Conservation (phyloP, 257 asterid genomes). For the Ilex aquifolium region DNA sequence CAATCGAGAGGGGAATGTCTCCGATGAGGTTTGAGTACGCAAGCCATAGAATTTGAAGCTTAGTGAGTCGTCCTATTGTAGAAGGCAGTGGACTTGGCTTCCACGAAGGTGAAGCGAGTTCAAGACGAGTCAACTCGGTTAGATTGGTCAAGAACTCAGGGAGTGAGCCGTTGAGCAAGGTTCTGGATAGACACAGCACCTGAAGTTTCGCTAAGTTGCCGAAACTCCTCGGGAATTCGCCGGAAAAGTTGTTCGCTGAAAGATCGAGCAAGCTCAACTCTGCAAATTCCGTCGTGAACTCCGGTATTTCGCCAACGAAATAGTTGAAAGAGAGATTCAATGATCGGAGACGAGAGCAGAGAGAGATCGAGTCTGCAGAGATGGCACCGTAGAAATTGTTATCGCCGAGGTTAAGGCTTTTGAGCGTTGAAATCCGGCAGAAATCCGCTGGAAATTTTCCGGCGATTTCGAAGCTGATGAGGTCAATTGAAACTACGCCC, state of each 20-base stretch:
- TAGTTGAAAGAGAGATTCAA: slow-evolving; percentile 44
- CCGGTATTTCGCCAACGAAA: slow-evolving; percentile 63
- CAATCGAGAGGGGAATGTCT: slow-evolving; percentile 54
- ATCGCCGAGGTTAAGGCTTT: slow-evolving; percentile 35
- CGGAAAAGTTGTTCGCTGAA: slow-evolving; percentile 52
- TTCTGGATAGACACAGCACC: slow-evolving; percentile 35
- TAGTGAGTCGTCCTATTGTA: slow-evolving; percentile 50
- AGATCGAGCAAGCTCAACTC: slow-evolving; percentile 50
- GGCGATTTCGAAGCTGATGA: slow-evolving; percentile 27
- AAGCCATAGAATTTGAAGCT: slow-evolving; percentile 41
- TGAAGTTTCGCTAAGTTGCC: slow-evolving; percentile 45
- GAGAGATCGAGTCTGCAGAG: slow-evolving; percentile 30
- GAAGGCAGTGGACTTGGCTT: slow-evolving; percentile 48
- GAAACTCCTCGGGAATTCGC: slow-evolving; percentile 57
- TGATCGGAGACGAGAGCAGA: slow-evolving; percentile 47
- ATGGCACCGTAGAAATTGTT: slow-evolving; percentile 46
- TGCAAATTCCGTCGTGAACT: slow-evolving; percentile 25
- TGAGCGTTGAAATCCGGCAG: slow-evolving; percentile 58
- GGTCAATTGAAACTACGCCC: slow-evolving; percentile 45
- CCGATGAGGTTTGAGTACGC: slow-evolving; percentile 40
- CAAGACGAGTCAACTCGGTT: slow-evolving; percentile 54
- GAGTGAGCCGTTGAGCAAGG: slow-evolving; percentile 58
- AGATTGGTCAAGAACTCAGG: slow-evolving; percentile 57
- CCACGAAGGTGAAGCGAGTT: slow-evolving; percentile 38
- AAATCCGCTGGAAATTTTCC: slow-evolving; percentile 69